A percentile compares a stretch with the other conserved stretches of the same genome.
Conservation (phyloP, 2,329 filamentous ascomycete species). For the Ceratocystis cacaofunesta region DNA sequence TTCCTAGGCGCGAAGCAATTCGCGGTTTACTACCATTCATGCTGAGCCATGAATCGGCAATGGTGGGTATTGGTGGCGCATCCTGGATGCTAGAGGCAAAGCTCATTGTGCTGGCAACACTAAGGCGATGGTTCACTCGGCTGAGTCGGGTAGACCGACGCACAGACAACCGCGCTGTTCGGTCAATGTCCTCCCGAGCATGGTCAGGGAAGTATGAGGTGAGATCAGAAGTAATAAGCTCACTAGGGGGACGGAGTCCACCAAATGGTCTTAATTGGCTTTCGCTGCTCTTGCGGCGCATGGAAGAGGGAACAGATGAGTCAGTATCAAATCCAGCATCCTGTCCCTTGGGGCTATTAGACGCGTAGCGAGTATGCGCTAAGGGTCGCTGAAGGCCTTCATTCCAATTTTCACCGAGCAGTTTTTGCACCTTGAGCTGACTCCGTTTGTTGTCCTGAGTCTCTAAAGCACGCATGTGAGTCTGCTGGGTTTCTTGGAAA, state of each 20-base stretch:
- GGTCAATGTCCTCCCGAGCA: constrained; percentile 83
- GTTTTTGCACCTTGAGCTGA: constrained; percentile 74
- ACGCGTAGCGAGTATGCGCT: constrained; percentile 53
- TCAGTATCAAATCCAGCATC: constrained; percentile 26
- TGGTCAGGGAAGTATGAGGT: constrained; percentile 97
- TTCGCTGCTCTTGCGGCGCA: constrained; percentile 28
- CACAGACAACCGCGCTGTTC: constrained; percentile 84
- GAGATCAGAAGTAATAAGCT: constrained; percentile 90
- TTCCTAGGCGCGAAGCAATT: constrained; percentile 39
- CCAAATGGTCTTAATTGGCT: constrained; percentile 63
- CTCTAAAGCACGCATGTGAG: constrained; percentile 48
- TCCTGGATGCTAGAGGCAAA: constrained; percentile 84
- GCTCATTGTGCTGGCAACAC: constrained; percentile 85
- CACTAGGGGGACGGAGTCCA: constrained; percentile 81
- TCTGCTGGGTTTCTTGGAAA: constrained; percentile 67
- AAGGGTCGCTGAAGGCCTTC: constrained; percentile 68
- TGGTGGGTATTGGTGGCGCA: constrained; percentile 86
- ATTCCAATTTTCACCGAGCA: constrained; percentile 76
- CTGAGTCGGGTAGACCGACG: constrained; percentile 81
- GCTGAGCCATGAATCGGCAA: constrained; percentile 82
- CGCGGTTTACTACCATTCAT: constrained; percentile 8
- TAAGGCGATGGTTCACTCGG: constrained; percentile 81
- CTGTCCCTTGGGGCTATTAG: constrained; percentile 38
- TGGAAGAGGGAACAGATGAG: constrained; percentile 31
- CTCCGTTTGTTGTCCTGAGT: constrained; percentile 54